Base-by-base conservation (phyloP, 1,284 basidiomycete species). In the Pseudozyma pruni region DNA sequence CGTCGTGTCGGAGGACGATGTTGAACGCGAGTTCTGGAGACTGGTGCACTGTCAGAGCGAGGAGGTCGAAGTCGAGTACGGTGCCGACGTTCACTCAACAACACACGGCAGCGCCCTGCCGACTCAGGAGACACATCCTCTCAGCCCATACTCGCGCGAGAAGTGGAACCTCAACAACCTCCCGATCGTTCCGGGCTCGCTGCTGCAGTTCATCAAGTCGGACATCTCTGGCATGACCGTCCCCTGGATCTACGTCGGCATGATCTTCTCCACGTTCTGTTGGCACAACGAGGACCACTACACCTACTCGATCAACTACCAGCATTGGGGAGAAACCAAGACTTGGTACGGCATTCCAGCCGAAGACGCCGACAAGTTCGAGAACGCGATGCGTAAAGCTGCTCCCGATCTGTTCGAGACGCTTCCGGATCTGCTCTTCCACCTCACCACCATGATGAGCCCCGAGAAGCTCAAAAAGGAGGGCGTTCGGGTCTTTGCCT, bases 271-370 rank as follows among this genome's bases (percentile, higher is more conserved):
- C 10, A 95, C 96, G 1, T 99, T 99, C 84, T 98, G 95, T 83
- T 99, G 96, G 96, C 96, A 99, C 84, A 98, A 98, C 82, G 96
- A 99, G 89, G 96, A 98, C 84, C 96, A 98, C 84, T 96, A 95
- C 83, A 98, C 94, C 11, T 98, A 96, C 83, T 69, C 61, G 44
- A 68, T 76, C 77, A 82, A 72, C 69, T 83, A 37, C 76, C 95
- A 94, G 94, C 95, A 98, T 83, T 97, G 93, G 92, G 95, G 96
- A 32, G 95, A 97, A 82, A 97, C 95, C 39, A 99, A 99, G 86
- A 98, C 95, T 0, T 99, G 96, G 96, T 98, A 98, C 84, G 95
- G 95, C 54, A 91, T 98, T 39, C 95, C 96, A 1, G 96, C 92
- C 22, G 88, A 88, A 52, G 91, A 96, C 75, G 94, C 95, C 23